Percentiles rank a stretch among this genome's conserved stretches.
phyloP scores from a whole-genome alignment of 176 grass and related monocot species.

The Oryza meyeriana region DNA sequence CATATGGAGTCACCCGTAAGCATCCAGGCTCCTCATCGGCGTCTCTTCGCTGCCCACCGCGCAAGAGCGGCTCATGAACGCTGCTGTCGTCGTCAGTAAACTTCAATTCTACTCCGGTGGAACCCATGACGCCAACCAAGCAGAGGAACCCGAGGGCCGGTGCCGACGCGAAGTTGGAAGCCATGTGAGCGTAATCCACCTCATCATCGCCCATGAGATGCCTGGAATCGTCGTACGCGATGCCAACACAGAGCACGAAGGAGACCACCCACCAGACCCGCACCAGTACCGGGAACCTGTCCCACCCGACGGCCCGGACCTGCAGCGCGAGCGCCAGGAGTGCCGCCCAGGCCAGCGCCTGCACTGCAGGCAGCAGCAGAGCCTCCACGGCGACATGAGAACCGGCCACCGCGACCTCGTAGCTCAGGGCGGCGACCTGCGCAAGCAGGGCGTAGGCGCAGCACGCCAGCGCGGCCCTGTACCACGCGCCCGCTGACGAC shows the following conservation, averaged over 20 bases:
- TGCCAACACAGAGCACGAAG: slow-evolving; percentile 65
- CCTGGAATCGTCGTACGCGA: slow-evolving; percentile 43
- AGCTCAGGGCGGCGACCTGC: slow-evolving; percentile 58
- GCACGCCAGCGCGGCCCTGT: slow-evolving; percentile 37
- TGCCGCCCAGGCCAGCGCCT: slow-evolving; percentile 61
- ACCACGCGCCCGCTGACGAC: slow-evolving; percentile 26
- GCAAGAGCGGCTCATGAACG: slow-evolving; percentile 58
- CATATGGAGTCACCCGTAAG: slow-evolving; percentile 67
- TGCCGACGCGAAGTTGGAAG: slow-evolving; percentile 58
- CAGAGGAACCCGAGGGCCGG: slow-evolving; percentile 78
- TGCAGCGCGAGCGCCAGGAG: slow-evolving; percentile 50
- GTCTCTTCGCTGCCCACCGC: slow-evolving; percentile 32
- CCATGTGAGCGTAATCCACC: slow-evolving; percentile 48
- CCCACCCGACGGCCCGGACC: slow-evolving; percentile 38
- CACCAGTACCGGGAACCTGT: slow-evolving; percentile 63
- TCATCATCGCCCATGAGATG: slow-evolving; percentile 30
- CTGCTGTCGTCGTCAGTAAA: slow-evolving; percentile 34
- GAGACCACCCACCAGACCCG: slow-evolving; percentile 89
- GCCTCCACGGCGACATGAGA: not conserved
- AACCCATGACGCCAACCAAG: slow-evolving; percentile 57
- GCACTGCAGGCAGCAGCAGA: slow-evolving; percentile 53
- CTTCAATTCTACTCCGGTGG: slow-evolving; percentile 61
- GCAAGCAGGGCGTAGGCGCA: slow-evolving; percentile 58
- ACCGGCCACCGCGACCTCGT: slow-evolving; percentile 40
- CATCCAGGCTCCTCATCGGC: slow-evolving; percentile 60